Evolutionary conservation across 2,329 filamentous ascomycete genomes (phyloP).

Genomic region (Talaromyces rugulosus): DNA sequence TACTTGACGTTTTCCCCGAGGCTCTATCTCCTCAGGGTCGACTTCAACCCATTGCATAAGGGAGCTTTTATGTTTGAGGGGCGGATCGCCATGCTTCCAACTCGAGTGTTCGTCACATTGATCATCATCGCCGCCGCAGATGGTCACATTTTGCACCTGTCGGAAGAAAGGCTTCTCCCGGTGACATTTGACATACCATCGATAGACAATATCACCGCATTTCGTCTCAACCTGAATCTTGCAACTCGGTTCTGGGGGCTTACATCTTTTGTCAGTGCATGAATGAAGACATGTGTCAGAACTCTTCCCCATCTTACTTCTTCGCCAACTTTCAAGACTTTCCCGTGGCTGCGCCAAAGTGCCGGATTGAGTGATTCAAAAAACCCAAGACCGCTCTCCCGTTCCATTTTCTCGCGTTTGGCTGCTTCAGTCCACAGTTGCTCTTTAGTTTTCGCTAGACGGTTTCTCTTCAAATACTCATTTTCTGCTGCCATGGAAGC

Average conservation of each 20-base stretch:
- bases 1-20: not conserved
- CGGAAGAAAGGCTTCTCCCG: not conserved
- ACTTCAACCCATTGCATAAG: not conserved
- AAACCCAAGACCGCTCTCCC: not conserved
- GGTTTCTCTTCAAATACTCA: not conserved
- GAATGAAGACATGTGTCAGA: not conserved
- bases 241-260: not conserved
- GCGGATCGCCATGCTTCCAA: not conserved
- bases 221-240: not conserved
- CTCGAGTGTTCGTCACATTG: not conserved
- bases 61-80: not conserved
- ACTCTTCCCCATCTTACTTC: not conserved
- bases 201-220: not conserved
- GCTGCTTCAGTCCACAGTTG: not conserved
- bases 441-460: not conserved
- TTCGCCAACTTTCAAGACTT: not conserved
- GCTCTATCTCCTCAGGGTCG: not conserved
- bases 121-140: not conserved
- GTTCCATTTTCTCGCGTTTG: not conserved
- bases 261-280: not conserved
- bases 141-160: not conserved
- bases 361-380: not conserved
- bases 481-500: not conserved
- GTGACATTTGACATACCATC: not conserved
- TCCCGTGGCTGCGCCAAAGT: not conserved